phyloP scores from a whole-genome alignment of 2,329 filamentous ascomycete genomes.

The Trichoderma atrobrunneum region DNA sequence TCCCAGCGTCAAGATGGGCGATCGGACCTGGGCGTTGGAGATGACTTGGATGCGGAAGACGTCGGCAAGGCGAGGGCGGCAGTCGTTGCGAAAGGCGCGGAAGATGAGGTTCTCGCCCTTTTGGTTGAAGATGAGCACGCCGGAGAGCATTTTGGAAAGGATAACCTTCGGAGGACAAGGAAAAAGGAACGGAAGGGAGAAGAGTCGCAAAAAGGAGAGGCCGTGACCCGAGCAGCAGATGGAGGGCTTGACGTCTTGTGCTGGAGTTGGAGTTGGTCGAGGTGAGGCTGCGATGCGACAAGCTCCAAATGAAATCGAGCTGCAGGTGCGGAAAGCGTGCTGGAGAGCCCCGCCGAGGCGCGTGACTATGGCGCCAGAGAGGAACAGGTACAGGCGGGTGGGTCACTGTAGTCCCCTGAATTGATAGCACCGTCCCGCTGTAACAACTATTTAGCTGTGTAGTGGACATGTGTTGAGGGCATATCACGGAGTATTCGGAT shows the following conservation, averaged over 20 bases:
- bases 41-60: constrained; percentile 99
- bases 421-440: neutral
- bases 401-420: neutral
- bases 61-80: constrained; percentile 92
- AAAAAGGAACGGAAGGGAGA: neutral
- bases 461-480: too few relatives aligned
- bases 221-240: neutral
- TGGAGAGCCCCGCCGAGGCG: constrained; percentile 14
- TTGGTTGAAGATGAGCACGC: constrained; percentile 97
- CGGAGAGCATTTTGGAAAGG: constrained; percentile 75
- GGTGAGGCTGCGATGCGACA: constrained; percentile 2
- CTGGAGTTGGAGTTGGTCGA: neutral
- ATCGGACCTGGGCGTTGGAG: constrained; percentile 95
- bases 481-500: neutral
- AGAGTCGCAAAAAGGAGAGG: neutral
- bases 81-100: constrained; percentile 97
- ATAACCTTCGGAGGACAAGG: neutral
- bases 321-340: constrained; percentile 6
- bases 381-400: neutral
- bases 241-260: neutral
- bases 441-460: neutral
- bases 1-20: constrained; percentile 92
- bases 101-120: constrained; percentile 99
- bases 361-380: constrained; percentile 1
- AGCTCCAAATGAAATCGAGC: neutral